Evolutionary conservation across 345 rosid species (phyloP).

Genomic region (Pugionium cornutum): DNA sequence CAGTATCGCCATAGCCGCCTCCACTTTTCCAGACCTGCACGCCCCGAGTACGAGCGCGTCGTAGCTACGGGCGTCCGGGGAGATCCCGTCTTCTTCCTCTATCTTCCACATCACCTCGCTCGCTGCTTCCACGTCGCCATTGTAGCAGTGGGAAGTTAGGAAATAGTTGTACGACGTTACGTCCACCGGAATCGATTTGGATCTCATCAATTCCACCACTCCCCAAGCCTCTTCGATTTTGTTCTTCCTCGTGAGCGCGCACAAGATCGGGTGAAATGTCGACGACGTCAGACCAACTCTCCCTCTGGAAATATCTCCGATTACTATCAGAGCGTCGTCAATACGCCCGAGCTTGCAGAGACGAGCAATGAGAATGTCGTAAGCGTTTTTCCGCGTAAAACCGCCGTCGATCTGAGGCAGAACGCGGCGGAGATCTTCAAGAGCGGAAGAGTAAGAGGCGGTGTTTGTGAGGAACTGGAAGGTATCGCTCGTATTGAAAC

Average conservation of each 20-base stretch:
- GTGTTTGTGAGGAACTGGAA: conserved; percentile 64
- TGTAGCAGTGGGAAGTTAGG: conserved; percentile 48
- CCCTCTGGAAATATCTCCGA: conserved; percentile 44
- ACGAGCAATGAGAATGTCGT: conserved; percentile 57
- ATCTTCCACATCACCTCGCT: conserved; percentile 52
- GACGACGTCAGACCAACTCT: conserved; percentile 35
- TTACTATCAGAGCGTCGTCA: conserved; percentile 47
- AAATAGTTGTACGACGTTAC: conserved; percentile 54
- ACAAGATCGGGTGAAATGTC: conserved; percentile 56
- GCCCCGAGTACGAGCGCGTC: conserved; percentile 78
- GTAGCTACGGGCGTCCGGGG: conserved; percentile 54
- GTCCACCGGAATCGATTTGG: conserved; percentile 43
- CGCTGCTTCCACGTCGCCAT: conserved; percentile 49
- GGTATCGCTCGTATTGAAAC: conserved; percentile 64
- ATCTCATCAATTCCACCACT: conserved; percentile 49
- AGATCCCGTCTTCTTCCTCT: conserved; percentile 45
- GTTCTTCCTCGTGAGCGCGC: conserved; percentile 43
- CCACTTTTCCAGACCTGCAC: conserved; percentile 58
- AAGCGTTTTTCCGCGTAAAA: conserved; percentile 51
- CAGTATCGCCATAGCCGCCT: conserved; percentile 56
- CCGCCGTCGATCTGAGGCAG: conserved; percentile 57
- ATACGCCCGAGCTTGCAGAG: conserved; percentile 54
- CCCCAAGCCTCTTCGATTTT: conserved; percentile 52
- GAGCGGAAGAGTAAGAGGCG: conserved; percentile 44
- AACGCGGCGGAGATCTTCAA: conserved; percentile 48